Evolutionary conservation across 768 basidiomycete genomes (phyloP).

Genomic region (Psilocybe subaeruginosa): DNA sequence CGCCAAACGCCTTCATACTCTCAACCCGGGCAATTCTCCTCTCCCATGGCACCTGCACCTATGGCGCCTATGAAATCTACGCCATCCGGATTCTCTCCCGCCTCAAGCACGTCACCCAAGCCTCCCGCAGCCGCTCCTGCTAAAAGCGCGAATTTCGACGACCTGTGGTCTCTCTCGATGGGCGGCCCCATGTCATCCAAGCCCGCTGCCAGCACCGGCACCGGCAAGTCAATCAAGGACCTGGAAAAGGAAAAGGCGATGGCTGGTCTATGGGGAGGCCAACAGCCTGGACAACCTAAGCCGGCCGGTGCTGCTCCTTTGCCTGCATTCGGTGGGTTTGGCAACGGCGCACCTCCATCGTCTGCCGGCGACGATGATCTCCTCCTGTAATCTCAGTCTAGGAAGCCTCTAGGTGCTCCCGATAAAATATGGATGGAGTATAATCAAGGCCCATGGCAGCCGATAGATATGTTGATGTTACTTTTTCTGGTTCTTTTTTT

Average conservation of each 20-base stretch:
- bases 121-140: slow-evolving; percentile 36
- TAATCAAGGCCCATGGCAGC: background rate
- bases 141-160: slow-evolving; percentile 68
- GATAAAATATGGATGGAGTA: background rate
- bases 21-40: slow-evolving; percentile 30
- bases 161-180: slow-evolving; percentile 85
- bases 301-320: slow-evolving; percentile 19
- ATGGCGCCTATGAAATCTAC: slow-evolving; percentile 34
- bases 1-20: slow-evolving; percentile 40
- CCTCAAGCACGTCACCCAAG: slow-evolving; percentile 36
- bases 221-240: slow-evolving; percentile 83
- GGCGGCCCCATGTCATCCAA: slow-evolving; percentile 45
- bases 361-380: slow-evolving; percentile 30
- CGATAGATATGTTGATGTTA: background rate
- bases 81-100: slow-evolving; percentile 25
- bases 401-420: background rate
- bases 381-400: slow-evolving; percentile 18
- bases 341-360: slow-evolving; percentile 24
- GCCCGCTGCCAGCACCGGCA: slow-evolving; percentile 31
- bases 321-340: slow-evolving; percentile 31
- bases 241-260: slow-evolving; percentile 86
- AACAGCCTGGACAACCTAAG: slow-evolving; percentile 14
- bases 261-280: slow-evolving; percentile 77
- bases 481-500: background rate
- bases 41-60: slow-evolving; percentile 23